phyloP scores from a whole-genome alignment of 352 stramenopile genomes.

The Pythium vanterpoolii region DNA sequence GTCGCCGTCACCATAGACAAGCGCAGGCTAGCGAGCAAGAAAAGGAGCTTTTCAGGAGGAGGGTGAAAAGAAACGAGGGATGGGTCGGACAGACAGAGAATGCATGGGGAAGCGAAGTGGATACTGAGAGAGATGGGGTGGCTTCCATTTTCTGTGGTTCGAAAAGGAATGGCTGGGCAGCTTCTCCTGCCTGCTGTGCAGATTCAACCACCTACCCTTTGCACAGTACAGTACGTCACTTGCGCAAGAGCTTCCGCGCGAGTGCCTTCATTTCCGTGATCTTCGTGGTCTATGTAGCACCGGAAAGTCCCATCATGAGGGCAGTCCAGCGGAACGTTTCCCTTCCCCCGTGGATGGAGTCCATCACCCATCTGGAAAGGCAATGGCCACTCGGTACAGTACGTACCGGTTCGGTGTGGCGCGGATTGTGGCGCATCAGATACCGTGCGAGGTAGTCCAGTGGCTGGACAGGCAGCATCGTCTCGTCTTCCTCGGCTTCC shows the following conservation, averaged over 20 bases:
- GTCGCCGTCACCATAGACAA: conserved; percentile 45
- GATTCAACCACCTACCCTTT: too few species aligned
- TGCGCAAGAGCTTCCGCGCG: conserved; percentile 18
- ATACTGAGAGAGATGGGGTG: background rate
- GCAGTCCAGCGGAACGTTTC: background rate
- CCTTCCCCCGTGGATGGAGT: background rate
- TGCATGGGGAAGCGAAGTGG: background rate
- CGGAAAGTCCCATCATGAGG: conserved; percentile 1
- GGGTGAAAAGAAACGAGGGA: background rate
- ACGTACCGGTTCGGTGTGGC: conserved; percentile 45
- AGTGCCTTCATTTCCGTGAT: conserved; percentile 9
- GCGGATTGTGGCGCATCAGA: conserved; percentile 64
- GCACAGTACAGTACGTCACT: conserved; percentile 4
- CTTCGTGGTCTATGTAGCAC: conserved; percentile 14
- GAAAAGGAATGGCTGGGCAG: background rate
- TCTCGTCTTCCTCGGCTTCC: conserved; percentile 36
- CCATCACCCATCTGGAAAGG: background rate
- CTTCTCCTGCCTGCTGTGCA: too few species aligned
- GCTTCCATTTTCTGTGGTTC: conserved; percentile 11
- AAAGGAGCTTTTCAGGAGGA: too few species aligned
- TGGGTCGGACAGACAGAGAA: background rate
- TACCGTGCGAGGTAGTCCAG: conserved; percentile 67
- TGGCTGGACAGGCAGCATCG: conserved; percentile 38
- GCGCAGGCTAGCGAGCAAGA: background rate
- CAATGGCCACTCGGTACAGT: background rate